These are phyloP conservation scores for Wilhelminamyces savonicus DNA, from an alignment of 805 yeast species.

Conservation along the genomic window DNA sequence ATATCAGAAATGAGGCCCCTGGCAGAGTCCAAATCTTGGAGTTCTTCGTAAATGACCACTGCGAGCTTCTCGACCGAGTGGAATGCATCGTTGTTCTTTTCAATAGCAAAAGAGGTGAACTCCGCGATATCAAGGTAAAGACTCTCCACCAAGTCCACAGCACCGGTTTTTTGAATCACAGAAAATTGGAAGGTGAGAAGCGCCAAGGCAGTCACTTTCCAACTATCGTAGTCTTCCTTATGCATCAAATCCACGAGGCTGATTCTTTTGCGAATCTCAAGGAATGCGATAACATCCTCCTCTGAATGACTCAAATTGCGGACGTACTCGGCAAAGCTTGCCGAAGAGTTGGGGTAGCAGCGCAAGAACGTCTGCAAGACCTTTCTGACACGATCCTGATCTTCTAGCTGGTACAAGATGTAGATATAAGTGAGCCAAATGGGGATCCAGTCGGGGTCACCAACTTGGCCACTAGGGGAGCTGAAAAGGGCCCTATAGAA, in stretches of 20 bases:
- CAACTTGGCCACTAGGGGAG: no score
- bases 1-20: slow-evolving; percentile 14
- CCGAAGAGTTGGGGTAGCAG: slow-evolving; percentile 16
- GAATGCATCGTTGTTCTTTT: slow-evolving; percentile 23
- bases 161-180: no score
- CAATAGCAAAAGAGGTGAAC: slow-evolving; percentile 20
- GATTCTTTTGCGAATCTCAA: slow-evolving; percentile 4
- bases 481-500: slow-evolving; percentile 26
- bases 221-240: slow-evolving; percentile 15
- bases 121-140: slow-evolving; percentile 13
- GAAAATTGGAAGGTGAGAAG: slow-evolving; percentile 14
- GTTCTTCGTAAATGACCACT: slow-evolving; percentile 24
- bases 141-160: slow-evolving; percentile 3
- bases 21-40: slow-evolving; percentile 23
- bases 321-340: slow-evolving; percentile 21
- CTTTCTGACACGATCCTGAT: neutral
- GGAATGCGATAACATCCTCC: slow-evolving; percentile 5
- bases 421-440: slow-evolving; percentile 26
- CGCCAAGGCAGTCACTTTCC: slow-evolving; percentile 26
- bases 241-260: slow-evolving; percentile 10
- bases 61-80: slow-evolving; percentile 41
- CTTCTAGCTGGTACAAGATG: slow-evolving; percentile 15
- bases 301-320: slow-evolving; percentile 8
- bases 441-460: slow-evolving; percentile 9
- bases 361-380: slow-evolving; percentile 15